Evolutionary conservation across 2,329 filamentous ascomycete species (phyloP).

Genomic region (Colletotrichum trifolii): DNA sequence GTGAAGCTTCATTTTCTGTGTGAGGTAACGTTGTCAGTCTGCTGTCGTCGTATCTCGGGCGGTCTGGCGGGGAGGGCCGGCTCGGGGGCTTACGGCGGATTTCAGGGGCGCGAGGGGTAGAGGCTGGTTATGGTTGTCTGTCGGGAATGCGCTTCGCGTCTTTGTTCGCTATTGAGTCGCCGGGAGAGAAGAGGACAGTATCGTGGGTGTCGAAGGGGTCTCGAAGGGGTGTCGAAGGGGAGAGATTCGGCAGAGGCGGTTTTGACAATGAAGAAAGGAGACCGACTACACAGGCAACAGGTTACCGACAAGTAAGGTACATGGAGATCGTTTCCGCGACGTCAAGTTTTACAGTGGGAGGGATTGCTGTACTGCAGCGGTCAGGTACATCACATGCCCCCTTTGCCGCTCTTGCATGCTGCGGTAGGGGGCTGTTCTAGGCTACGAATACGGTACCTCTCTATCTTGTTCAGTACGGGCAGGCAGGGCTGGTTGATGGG

Average conservation of each 20-base stretch:
- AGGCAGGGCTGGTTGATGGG: slow-evolving; percentile 3
- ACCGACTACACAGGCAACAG: slow-evolving; percentile 4
- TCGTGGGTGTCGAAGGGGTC: neutral
- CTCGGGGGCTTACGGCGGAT: slow-evolving; percentile 29
- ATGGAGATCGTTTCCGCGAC: slow-evolving; percentile 31
- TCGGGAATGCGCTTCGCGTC: neutral
- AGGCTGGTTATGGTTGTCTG: neutral
- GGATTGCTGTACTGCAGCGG: slow-evolving; percentile 9
- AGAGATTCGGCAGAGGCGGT: slow-evolving; percentile 13
- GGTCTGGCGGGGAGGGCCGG: slow-evolving; percentile 19
- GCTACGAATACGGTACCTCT: neutral
- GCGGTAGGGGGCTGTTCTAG: too few relatives aligned
- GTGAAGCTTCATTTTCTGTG: slow-evolving; percentile 80
- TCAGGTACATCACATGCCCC: slow-evolving; percentile 33
- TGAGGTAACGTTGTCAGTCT: slow-evolving; percentile 12
- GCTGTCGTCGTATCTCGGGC: slow-evolving; percentile 5
- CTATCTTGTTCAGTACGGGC: neutral
- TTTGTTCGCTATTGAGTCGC: neutral
- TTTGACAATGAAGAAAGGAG: slow-evolving; percentile 29
- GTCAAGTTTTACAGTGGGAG: slow-evolving; percentile 26
- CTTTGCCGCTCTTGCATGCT: slow-evolving; percentile 9
- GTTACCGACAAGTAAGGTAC: neutral
- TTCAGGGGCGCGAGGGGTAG: slow-evolving; percentile 16
- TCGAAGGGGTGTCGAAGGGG: neutral
- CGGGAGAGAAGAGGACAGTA: neutral